Percentiles rank a stretch among this genome's conserved stretches.
Evolutionary conservation across 495 filamentous ascomycete genomes (phyloP).

Genomic region (Acidomyces sp.): DNA sequence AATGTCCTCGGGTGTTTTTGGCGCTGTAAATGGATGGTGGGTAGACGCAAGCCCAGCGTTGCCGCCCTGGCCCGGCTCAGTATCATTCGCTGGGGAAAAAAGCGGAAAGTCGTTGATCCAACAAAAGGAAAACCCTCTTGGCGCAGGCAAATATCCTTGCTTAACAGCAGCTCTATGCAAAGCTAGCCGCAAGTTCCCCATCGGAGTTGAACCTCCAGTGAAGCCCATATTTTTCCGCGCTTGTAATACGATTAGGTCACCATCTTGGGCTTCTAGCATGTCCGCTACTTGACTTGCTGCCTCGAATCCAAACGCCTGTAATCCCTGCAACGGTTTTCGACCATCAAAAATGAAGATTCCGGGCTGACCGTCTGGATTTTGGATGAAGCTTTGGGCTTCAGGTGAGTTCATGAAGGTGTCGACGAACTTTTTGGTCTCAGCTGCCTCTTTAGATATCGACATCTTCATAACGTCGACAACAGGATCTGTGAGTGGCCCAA

Average conservation of each 20-base stretch:
- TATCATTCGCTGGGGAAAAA: slow-evolving; percentile 57
- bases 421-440: slow-evolving; percentile 46
- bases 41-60: slow-evolving; percentile 69
- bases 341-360: slow-evolving; percentile 63
- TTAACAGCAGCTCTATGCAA: slow-evolving; percentile 54
- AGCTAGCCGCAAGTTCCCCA: slow-evolving; percentile 62
- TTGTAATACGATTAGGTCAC: slow-evolving; percentile 68
- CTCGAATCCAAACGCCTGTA: slow-evolving; percentile 62
- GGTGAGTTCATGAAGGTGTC: slow-evolving; percentile 53
- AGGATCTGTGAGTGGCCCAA: slow-evolving; percentile 48
- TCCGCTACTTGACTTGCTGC: slow-evolving; percentile 47
- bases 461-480: slow-evolving; percentile 62
- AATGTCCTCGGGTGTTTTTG: slow-evolving; percentile 57
- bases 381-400: slow-evolving; percentile 44
- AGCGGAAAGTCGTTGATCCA: slow-evolving; percentile 90
- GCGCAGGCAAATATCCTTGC: slow-evolving; percentile 40
- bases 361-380: slow-evolving; percentile 57
- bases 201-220: slow-evolving; percentile 57
- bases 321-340: slow-evolving; percentile 54
- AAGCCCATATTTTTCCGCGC: slow-evolving; percentile 53
- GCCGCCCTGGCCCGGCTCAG: slow-evolving; percentile 73
- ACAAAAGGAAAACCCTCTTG: slow-evolving; percentile 48
- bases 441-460: slow-evolving; percentile 33
- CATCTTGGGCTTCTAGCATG: slow-evolving; percentile 43
- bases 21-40: slow-evolving; percentile 93